Conservation (phyloP, 2,329 filamentous ascomycete species). For the Fusarium stilboides region DNA sequence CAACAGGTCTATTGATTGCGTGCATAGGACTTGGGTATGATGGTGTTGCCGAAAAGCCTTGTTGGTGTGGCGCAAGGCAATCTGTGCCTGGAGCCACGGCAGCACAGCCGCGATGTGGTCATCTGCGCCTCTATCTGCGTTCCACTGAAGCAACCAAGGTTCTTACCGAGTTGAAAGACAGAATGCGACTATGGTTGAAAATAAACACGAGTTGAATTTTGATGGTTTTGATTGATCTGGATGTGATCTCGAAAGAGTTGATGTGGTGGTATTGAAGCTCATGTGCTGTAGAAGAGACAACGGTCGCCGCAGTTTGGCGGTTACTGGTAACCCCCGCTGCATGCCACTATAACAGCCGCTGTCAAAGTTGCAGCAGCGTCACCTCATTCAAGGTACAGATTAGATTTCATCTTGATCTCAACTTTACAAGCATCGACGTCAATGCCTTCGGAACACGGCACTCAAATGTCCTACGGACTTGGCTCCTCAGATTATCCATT, state of each 20-base stretch:
- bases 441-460: slow-evolving; percentile 27
- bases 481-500: slow-evolving; percentile 28
- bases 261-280: background rate
- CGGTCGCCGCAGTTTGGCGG: background rate
- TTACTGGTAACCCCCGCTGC: background rate
- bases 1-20: background rate
- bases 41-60: slow-evolving; percentile 39
- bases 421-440: slow-evolving; percentile 6
- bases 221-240: background rate
- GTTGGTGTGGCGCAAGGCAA: slow-evolving; percentile 30
- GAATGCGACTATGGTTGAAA: background rate
- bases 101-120: slow-evolving; percentile 27
- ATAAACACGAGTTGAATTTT: background rate
- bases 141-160: slow-evolving; percentile 23
- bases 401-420: slow-evolving; percentile 9
- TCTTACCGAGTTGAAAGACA: background rate
- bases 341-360: background rate
- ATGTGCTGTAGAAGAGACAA: background rate
- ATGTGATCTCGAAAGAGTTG: background rate
- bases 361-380: slow-evolving; percentile 1
- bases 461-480: background rate
- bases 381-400: slow-evolving; percentile 3
- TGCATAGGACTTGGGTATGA: slow-evolving; percentile 12
- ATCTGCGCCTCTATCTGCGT: slow-evolving; percentile 33
- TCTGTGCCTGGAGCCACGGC: slow-evolving; percentile 29